Evolutionary conservation across 495 filamentous ascomycete genomes (phyloP).

Genomic region (Rostrohypoxylon terebratum): DNA sequence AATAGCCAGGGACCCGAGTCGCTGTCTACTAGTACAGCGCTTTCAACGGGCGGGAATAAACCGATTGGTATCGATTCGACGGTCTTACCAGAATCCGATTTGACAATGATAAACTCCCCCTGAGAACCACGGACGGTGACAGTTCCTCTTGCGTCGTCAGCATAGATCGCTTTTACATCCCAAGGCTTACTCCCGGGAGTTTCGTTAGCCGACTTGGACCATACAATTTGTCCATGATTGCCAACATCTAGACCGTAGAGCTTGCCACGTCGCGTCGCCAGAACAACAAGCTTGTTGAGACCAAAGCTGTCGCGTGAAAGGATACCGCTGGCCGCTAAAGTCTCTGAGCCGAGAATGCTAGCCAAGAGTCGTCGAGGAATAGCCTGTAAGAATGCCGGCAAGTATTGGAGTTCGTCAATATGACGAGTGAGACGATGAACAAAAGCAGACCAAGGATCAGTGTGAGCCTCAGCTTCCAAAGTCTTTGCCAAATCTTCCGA

Average conservation of each 20-base stretch:
- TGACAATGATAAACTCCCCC: constrained; percentile 68
- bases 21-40: constrained; percentile 64
- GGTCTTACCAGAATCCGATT: constrained; percentile 68
- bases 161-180: constrained; percentile 75
- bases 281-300: constrained; percentile 81
- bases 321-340: constrained; percentile 59
- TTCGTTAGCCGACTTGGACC: constrained; percentile 72
- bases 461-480: constrained; percentile 86
- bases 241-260: constrained; percentile 83
- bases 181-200: constrained; percentile 66
- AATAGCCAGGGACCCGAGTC: constrained; percentile 62
- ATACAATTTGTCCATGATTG: constrained; percentile 78
- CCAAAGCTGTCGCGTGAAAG: constrained; percentile 83
- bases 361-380: constrained; percentile 74
- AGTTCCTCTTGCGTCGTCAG: constrained; percentile 63
- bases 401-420: constrained; percentile 76
- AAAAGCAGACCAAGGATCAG: constrained; percentile 81
- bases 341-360: constrained; percentile 72
- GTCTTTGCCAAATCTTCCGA: constrained; percentile 80
- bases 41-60: constrained; percentile 53
- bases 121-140: constrained; percentile 69
- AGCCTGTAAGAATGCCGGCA: constrained; percentile 77
- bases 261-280: constrained; percentile 83
- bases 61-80: constrained; percentile 57
- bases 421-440: constrained; percentile 89